Percentiles rank a stretch among this genome's conserved stretches.
Conservation (phyloP, 495 filamentous ascomycete species). For the Barbatosphaeria neglecta region DNA sequence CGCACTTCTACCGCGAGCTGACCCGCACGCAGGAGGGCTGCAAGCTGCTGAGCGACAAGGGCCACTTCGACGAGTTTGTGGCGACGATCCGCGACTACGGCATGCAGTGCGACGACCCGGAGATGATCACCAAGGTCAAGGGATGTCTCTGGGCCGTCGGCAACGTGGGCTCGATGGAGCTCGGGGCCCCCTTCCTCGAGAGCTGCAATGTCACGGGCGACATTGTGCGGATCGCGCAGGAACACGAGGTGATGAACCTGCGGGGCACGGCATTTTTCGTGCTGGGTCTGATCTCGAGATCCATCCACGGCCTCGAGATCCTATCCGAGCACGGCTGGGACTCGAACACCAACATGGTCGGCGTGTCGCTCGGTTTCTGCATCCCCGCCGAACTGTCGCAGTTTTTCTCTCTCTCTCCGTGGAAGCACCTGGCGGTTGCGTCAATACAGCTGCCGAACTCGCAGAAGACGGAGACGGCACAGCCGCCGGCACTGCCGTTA, state of each 20-base stretch:
- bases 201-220: constrained; percentile 72
- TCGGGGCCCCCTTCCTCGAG: constrained; percentile 87
- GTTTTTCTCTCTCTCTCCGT: constrained; percentile 51
- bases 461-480: constrained; percentile 29
- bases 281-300: constrained; percentile 81
- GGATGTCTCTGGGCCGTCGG: constrained; percentile 96
- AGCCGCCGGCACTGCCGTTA: constrained; percentile 18
- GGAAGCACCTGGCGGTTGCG: constrained; percentile 32
- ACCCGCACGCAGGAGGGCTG: constrained; percentile 89
- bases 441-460: constrained; percentile 26
- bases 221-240: constrained; percentile 77
- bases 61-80: constrained; percentile 90
- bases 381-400: constrained; percentile 67
- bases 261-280: constrained; percentile 96
- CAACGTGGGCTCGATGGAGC: constrained; percentile 96
- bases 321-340: constrained; percentile 83
- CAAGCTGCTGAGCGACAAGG: constrained; percentile 76
- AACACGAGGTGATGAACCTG: constrained; percentile 77
- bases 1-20: constrained; percentile 94
- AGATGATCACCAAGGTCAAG: constrained; percentile 87
- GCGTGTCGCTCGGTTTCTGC: constrained; percentile 75
- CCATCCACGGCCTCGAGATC: constrained; percentile 83
- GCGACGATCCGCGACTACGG: constrained; percentile 75
- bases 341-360: constrained; percentile 71
- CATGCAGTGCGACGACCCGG: constrained; percentile 71